Base-by-base conservation (phyloP, 257 asterid genomes). In the Solanum stenotomum region DNA sequence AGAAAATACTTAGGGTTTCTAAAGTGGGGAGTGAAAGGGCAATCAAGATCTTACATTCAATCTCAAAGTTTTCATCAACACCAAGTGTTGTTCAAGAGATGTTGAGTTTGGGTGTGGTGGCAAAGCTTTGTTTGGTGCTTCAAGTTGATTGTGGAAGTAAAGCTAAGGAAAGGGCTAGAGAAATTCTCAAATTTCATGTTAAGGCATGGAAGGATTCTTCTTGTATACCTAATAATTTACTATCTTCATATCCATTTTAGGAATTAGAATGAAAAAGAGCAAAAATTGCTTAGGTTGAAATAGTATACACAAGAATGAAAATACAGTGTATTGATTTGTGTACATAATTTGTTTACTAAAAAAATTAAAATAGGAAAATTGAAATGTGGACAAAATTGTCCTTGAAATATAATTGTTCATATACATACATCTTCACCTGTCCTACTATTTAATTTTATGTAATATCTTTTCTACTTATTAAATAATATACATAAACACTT, bases 1-100 rank as follows among this genome's bases (percentile, higher is more conserved):
- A 95, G 91, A 96, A 95, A 92, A 93, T 95, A 3, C 92, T 96
- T 8, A 93, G 98, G 93, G 98, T 96, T 81, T 96, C 98, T 1
- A 86, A 85, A 27, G 91, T 90, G 6, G 98, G 93, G 4, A 96
- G 91, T 23, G 99, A 95, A 27, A 91, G 91, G 46, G 97, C 90
- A 0, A 95, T 95, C 86, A 93, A 94, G 92, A 92, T 96, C 5
- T 85, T 96, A 35, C 65, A 92, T 37, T 96, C 95, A 72, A 83
- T 96, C 6, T 90, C 95, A 3, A 95, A 84, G 89, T 94, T 85
- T 74, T 92, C 97, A 0, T 98, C 95, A 9, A 93, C 91, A 6
- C 85, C 90, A 1, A 86, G 44, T 22, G 91, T 95, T 88, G 42
- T 94, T 78, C 92, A 88, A 87, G 98, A 97, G 77, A 95, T 97